phyloP scores from a whole-genome alignment of 805 yeast species.

The Ogataea henricii region DNA sequence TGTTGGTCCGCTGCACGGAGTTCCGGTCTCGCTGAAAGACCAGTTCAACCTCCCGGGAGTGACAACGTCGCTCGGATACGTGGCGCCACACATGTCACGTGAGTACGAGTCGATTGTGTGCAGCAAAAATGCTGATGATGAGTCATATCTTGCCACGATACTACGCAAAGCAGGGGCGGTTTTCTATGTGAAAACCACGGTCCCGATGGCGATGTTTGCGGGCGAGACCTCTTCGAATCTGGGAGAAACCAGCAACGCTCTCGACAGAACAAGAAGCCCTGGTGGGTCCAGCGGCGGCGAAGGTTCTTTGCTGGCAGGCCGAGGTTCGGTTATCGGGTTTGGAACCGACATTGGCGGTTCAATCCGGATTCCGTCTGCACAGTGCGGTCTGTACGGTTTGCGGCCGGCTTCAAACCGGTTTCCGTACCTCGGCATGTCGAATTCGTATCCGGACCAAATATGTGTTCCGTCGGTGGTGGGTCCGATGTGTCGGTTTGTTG shows the following conservation, averaged over 20 bases:
- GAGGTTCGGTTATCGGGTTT: conserved; percentile 38
- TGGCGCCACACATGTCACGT: conserved; percentile 36
- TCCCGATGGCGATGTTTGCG: conserved; percentile 48
- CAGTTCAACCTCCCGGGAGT: conserved; percentile 42
- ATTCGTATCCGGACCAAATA: conserved; percentile 37
- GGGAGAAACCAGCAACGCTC: conserved; percentile 40
- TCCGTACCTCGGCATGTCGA: conserved; percentile 33
- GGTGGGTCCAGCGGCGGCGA: conserved; percentile 53
- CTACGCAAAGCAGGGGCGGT: conserved; percentile 43
- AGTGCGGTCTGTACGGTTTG: conserved; percentile 38
- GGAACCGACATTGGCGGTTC: conserved; percentile 48
- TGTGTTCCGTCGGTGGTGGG: conserved; percentile 38
- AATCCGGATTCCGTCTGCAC: conserved; percentile 37
- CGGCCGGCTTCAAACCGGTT: conserved; percentile 39
- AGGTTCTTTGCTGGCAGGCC: conserved; percentile 37
- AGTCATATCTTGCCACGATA: conserved; percentile 33
- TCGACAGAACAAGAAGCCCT: conserved; percentile 38
- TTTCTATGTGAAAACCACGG: conserved; percentile 45
- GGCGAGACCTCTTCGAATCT: too few relatives aligned
- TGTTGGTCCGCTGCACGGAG: conserved; percentile 46
- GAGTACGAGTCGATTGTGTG: too few relatives aligned
- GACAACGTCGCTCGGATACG: conserved; percentile 43
- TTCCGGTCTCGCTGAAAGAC: conserved; percentile 49
- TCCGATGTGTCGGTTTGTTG: conserved; percentile 34
- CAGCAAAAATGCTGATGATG: conserved; percentile 33